These are phyloP conservation scores for Xylariaceae sp. DNA, from an alignment of 2,329 filamentous ascomycete species.

Conservation along the genomic window DNA sequence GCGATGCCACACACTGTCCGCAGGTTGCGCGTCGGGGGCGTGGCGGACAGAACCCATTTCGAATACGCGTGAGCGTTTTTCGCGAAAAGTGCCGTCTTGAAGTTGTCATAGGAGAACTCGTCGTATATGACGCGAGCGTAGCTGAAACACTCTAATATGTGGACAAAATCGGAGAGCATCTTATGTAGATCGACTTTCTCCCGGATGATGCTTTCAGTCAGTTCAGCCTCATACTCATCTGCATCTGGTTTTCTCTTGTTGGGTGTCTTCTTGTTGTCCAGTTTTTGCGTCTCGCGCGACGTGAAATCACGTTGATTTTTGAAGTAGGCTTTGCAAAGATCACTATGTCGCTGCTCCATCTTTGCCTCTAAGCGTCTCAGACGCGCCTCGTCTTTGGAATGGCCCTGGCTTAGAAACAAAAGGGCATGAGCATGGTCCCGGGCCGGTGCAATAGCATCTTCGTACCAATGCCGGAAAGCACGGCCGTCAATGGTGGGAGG, in stretches of 20 bases:
- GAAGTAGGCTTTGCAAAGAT: too few relatives aligned
- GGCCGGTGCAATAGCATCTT: conserved; percentile 14
- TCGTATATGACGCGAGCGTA: conserved; percentile 46
- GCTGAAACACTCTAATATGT: conserved; percentile 42
- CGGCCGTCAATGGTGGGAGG: conserved; percentile 10
- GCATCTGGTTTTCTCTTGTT: too few relatives aligned
- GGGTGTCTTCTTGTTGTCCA: too few relatives aligned
- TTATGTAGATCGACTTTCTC: neutral
- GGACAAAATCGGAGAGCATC: conserved; percentile 17
- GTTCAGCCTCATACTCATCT: neutral
- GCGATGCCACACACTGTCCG: conserved; percentile 41
- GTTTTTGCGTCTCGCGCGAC: too few relatives aligned
- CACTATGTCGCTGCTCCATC: neutral
- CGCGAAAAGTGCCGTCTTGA: conserved; percentile 38
- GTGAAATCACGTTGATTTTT: too few relatives aligned
- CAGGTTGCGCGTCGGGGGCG: conserved; percentile 43
- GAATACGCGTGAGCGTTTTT: conserved; percentile 35
- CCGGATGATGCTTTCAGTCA: neutral
- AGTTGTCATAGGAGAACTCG: conserved; percentile 47
- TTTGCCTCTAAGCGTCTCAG: neutral
- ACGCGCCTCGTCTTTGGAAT: neutral
- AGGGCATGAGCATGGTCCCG: conserved; percentile 6
- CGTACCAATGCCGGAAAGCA: conserved; percentile 32
- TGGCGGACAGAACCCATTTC: conserved; percentile 50
- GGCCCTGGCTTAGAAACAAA: neutral